These are phyloP conservation scores for Steccherinum ochraceum DNA, from an alignment of 768 basidiomycete genomes.

Conservation along the genomic window DNA sequence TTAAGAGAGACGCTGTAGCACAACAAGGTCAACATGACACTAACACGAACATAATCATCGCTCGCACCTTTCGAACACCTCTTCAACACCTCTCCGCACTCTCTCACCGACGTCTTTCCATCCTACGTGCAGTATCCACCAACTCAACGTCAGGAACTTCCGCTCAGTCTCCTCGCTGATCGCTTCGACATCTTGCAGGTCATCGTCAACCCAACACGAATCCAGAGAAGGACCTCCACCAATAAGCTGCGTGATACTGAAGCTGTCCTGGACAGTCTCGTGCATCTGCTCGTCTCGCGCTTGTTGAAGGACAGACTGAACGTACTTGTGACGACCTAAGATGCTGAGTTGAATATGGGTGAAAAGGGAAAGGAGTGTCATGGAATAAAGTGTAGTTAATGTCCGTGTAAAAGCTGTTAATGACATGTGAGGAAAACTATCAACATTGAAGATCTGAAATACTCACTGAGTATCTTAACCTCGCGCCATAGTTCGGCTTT, in stretches of 20 bases:
- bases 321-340: constrained; percentile 76
- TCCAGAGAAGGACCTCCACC: constrained; percentile 15
- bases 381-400: constrained; percentile 80
- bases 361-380: constrained; percentile 79
- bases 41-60: not conserved
- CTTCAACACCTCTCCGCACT: constrained; percentile 69
- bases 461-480: constrained; percentile 78
- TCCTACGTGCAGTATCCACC: constrained; percentile 91
- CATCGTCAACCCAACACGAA: constrained; percentile 18
- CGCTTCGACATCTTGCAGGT: constrained; percentile 25
- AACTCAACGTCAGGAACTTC: constrained; percentile 79
- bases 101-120: constrained; percentile 81
- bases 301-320: constrained; percentile 56
- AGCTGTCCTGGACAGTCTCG: constrained; percentile 36
- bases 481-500: constrained; percentile 90
- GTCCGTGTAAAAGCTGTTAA: constrained; percentile 77
- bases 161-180: constrained; percentile 66
- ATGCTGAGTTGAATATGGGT: constrained; percentile 83
- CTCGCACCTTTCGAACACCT: constrained; percentile 77
- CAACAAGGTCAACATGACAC: not conserved
- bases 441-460: constrained; percentile 3
- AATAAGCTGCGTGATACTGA: constrained; percentile 33
- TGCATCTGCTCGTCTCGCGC: constrained; percentile 53
- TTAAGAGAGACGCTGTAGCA: constrained; percentile 73
- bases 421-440: not conserved